Evolutionary conservation across 148 eudicot species (phyloP).

Genomic region (Vaccinium corymbosum): DNA sequence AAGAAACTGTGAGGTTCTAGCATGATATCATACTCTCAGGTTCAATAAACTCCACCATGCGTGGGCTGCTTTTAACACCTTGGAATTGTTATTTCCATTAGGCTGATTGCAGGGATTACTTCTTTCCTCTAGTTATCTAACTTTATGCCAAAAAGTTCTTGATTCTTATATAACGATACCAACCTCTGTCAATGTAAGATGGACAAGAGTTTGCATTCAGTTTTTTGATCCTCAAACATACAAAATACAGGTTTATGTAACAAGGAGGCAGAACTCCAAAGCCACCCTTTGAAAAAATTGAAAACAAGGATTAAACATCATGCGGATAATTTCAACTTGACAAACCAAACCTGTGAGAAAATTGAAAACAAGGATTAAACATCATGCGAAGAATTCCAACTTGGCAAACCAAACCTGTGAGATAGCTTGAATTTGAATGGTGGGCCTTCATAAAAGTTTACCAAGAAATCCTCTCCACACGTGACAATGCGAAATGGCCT

Average conservation of each 20-base stretch:
- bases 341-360: constrained; percentile 62
- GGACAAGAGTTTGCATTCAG: background rate
- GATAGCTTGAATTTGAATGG: constrained; percentile 97
- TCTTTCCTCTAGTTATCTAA: no score
- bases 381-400: background rate
- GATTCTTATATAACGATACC: no score
- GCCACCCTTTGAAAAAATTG: background rate
- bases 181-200: no score
- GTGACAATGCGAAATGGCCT: constrained; percentile 90
- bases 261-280: background rate
- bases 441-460: constrained; percentile 95
- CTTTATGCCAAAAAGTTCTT: no score
- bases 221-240: background rate
- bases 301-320: background rate
- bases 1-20: no score
- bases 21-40: no score
- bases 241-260: background rate
- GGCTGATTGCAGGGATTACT: no score
- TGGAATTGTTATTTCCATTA: no score
- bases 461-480: constrained; percentile 89
- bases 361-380: background rate
- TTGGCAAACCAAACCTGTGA: constrained; percentile 49
- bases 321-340: background rate
- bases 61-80: no score
- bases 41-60: no score